Evolutionary conservation across 1,284 basidiomycete genomes (phyloP).

Genomic region (Melanopsichium pennsylvanicum): DNA sequence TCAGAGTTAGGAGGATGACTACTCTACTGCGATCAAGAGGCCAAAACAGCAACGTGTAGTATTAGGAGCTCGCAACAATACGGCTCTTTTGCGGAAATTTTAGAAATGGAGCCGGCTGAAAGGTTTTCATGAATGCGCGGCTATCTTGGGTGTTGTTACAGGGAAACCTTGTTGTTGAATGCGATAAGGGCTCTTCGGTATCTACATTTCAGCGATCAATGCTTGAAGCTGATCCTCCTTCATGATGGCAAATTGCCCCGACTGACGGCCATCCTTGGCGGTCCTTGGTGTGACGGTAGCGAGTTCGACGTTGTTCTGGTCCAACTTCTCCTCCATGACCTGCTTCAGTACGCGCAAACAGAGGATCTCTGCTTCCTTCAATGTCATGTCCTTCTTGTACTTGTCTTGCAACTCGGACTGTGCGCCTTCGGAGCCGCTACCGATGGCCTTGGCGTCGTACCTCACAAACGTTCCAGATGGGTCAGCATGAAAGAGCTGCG

Average conservation of each 20-base stretch:
- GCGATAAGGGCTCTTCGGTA: too few species aligned
- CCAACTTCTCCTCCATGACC: constrained; percentile 99
- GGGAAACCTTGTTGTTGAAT: too few species aligned
- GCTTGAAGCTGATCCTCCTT: constrained; percentile 57
- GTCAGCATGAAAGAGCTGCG: constrained; percentile 92
- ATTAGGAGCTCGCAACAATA: too few species aligned
- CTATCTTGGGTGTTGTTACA: too few species aligned
- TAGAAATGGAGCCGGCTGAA: too few species aligned
- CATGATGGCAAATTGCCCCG: constrained; percentile 62
- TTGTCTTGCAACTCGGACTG: constrained; percentile 97
- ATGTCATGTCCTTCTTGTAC: constrained; percentile 95
- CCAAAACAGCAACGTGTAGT: too few species aligned
- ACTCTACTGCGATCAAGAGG: too few species aligned
- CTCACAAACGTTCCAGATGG: constrained; percentile 98
- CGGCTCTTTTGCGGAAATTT: too few species aligned
- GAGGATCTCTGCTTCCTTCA: constrained; percentile 85
- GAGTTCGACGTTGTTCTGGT: constrained; percentile 96
- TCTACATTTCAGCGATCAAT: constrained; percentile 63
- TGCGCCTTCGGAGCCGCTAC: constrained; percentile 95
- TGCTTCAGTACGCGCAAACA: constrained; percentile 92
- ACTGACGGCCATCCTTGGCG: constrained; percentile 56
- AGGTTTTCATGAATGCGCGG: too few species aligned
- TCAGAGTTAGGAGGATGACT: too few species aligned
- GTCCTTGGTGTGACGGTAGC: constrained; percentile 70
- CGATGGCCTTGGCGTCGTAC: constrained; percentile 98